Percentiles rank a stretch among this genome's conserved stretches.
phyloP scores from a whole-genome alignment of 2,329 filamentous ascomycete genomes.

The Metarhizium robertsii region DNA sequence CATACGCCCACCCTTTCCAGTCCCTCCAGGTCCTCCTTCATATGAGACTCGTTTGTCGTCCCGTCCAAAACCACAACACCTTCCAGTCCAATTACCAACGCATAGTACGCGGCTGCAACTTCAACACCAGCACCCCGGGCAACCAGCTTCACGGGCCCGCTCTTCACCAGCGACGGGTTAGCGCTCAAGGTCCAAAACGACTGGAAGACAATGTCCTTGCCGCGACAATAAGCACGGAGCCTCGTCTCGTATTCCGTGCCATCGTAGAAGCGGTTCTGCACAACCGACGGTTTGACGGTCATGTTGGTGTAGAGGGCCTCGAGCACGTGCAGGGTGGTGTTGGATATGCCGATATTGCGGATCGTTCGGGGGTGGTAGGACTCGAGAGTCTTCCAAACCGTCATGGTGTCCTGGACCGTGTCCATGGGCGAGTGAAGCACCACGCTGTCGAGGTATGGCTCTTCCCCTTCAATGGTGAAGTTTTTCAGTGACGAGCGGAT shows the following conservation, averaged over 20 bases:
- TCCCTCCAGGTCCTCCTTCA: conserved; percentile 39
- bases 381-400: conserved; percentile 59
- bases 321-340: conserved; percentile 52
- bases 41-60: conserved; percentile 34
- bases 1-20: conserved; percentile 29
- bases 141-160: conserved; percentile 38
- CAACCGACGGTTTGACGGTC: conserved; percentile 40
- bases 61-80: conserved; percentile 35
- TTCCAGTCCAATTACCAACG: conserved; percentile 37
- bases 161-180: conserved; percentile 30
- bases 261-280: conserved; percentile 68
- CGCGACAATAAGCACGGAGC: conserved; percentile 44
- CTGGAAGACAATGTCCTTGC: conserved; percentile 36
- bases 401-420: conserved; percentile 38
- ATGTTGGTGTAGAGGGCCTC: conserved; percentile 37
- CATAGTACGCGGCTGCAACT: conserved; percentile 34
- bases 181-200: conserved; percentile 45
- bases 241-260: conserved; percentile 49
- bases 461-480: conserved; percentile 35
- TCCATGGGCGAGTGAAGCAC: conserved; percentile 57
- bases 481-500: conserved; percentile 57
- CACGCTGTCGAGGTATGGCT: conserved; percentile 58
- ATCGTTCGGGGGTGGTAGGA: conserved; percentile 56
- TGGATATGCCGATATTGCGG: conserved; percentile 65
- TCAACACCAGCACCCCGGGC: conserved; percentile 29